Conservation (phyloP, 2,329 filamentous ascomycete genomes). For the Talaromyces piceae region DNA sequence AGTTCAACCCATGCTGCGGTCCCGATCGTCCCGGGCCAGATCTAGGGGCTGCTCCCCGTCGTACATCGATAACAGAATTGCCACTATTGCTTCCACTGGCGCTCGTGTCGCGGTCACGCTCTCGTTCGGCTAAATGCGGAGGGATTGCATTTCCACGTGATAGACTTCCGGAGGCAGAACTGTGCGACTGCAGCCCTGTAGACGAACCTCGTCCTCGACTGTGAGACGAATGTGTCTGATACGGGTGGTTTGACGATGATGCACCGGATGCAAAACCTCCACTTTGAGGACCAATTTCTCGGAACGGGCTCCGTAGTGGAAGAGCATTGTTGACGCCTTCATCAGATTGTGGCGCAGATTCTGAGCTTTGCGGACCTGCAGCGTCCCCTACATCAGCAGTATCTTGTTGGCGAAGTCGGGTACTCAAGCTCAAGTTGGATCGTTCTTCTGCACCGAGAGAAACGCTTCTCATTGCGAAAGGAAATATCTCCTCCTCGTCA, state of each 20-base stretch:
- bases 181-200: slow-evolving; percentile 30
- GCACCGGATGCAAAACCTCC: slow-evolving; percentile 17
- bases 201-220: slow-evolving; percentile 32
- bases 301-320: slow-evolving; percentile 13
- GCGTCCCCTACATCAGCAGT: slow-evolving; percentile 17
- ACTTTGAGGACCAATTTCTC: slow-evolving; percentile 17
- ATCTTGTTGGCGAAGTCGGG: slow-evolving; percentile 28
- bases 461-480: slow-evolving; percentile 39
- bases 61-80: slow-evolving; percentile 27
- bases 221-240: slow-evolving; percentile 32
- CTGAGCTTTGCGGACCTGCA: slow-evolving; percentile 16
- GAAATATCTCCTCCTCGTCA: slow-evolving; percentile 40
- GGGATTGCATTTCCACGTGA: slow-evolving; percentile 28
- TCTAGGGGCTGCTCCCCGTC: slow-evolving; percentile 28
- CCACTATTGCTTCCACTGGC: slow-evolving; percentile 35
- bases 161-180: slow-evolving; percentile 34
- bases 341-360: slow-evolving; percentile 15
- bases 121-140: slow-evolving; percentile 27
- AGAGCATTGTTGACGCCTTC: slow-evolving; percentile 15
- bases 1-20: slow-evolving; percentile 19
- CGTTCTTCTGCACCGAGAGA: slow-evolving; percentile 39
- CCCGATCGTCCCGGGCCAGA: slow-evolving; percentile 26
- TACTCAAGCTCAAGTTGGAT: slow-evolving; percentile 24
- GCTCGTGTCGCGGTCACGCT: slow-evolving; percentile 31
- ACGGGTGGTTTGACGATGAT: slow-evolving; percentile 26